Percentiles rank a stretch among this genome's conserved stretches.
phyloP scores from a whole-genome alignment of 345 rosid genomes.

The Eucalyptus cloeziana region DNA sequence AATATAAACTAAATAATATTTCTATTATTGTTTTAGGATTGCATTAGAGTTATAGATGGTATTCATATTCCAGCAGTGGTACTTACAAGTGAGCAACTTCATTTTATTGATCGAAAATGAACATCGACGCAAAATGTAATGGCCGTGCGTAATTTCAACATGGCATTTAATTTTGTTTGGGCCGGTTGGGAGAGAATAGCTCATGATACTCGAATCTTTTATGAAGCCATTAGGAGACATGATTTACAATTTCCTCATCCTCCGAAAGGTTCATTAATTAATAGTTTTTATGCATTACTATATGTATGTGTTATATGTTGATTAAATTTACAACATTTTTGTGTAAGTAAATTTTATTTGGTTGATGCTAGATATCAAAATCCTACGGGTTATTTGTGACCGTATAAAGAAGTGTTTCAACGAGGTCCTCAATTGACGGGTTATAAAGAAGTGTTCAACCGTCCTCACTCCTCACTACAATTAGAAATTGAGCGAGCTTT shows the following conservation, averaged over 20 bases:
- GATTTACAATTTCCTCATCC: neutral
- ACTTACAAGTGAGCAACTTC: fast-evolving
- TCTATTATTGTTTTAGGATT: too few species aligned
- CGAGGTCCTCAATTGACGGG: fast-evolving
- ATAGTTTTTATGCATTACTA: too few species aligned
- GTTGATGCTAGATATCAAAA: neutral
- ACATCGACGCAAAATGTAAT: neutral
- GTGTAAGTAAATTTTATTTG: too few species aligned
- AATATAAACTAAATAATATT: too few species aligned
- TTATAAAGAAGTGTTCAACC: neutral
- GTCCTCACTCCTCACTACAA: neutral
- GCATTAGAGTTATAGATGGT: neutral
- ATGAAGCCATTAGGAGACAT: neutral
- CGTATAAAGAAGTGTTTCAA: neutral
- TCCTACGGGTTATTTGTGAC: neutral
- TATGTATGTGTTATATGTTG: neutral
- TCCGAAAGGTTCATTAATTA: too few species aligned
- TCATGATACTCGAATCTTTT: too few species aligned
- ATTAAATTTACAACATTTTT: too few species aligned
- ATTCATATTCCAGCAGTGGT: fast-evolving
- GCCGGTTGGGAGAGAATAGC: fast-evolving
- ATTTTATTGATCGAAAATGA: too few species aligned
- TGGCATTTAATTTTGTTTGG: too few species aligned
- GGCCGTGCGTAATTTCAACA: neutral
- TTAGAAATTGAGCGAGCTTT: neutral